Conservation (phyloP, 2,329 filamentous ascomycete genomes). For the Aspergillus terreus region DNA sequence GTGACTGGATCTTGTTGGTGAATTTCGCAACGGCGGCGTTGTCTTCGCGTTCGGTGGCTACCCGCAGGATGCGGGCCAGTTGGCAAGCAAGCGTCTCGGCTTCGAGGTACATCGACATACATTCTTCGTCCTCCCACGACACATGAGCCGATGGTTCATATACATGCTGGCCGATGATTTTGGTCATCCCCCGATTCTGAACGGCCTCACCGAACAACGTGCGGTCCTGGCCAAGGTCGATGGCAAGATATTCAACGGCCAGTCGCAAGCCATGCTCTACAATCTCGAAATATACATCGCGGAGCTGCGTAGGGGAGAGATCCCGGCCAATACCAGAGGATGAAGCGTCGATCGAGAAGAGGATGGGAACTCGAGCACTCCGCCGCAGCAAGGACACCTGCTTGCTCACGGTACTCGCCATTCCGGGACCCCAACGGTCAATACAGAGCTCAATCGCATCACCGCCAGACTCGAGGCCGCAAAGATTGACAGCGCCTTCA, state of each 20-base stretch:
- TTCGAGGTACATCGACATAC: slow-evolving; percentile 30
- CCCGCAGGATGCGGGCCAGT: slow-evolving; percentile 36
- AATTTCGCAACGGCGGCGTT: slow-evolving; percentile 37
- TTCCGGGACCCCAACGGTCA: slow-evolving; percentile 53
- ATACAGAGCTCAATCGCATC: slow-evolving; percentile 61
- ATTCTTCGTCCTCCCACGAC: slow-evolving; percentile 33
- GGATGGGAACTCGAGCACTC: slow-evolving; percentile 54
- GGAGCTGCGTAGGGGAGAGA: slow-evolving; percentile 5
- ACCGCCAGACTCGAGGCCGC: slow-evolving; percentile 54
- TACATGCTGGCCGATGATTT: slow-evolving; percentile 38
- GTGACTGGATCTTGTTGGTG: slow-evolving; percentile 30
- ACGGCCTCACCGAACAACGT: slow-evolving; percentile 24
- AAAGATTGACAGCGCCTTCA: slow-evolving; percentile 39
- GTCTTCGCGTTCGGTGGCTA: slow-evolving; percentile 34
- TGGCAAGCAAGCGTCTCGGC: slow-evolving; percentile 37
- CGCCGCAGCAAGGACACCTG: slow-evolving; percentile 57
- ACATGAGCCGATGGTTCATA: slow-evolving; percentile 27
- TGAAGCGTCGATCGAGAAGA: slow-evolving; percentile 51
- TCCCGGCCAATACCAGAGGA: slow-evolving; percentile 12
- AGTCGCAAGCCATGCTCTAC: slow-evolving; percentile 38
- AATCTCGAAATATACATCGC: slow-evolving; percentile 31
- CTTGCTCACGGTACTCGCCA: slow-evolving; percentile 50
- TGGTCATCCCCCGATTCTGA: slow-evolving; percentile 36
- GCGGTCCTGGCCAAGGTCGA: slow-evolving; percentile 34
- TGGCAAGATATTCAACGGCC: slow-evolving; percentile 38